Base-by-base conservation (phyloP, 106 monocot species). In the Iris macrosiphon region DNA sequence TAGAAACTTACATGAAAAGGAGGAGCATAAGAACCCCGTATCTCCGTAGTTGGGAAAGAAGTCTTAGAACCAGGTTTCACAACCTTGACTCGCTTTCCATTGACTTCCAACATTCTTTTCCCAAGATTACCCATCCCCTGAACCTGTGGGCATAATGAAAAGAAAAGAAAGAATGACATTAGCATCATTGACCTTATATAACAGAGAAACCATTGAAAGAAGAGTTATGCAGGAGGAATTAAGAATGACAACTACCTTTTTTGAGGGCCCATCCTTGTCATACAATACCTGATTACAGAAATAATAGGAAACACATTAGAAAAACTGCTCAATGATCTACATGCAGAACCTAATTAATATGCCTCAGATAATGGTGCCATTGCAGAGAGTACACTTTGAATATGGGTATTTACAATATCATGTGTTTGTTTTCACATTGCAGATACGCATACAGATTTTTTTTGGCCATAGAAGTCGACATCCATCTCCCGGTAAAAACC, bases 41-140 rank as follows among this genome's bases (percentile, higher is more conserved):
- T 72, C 72, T 91, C 90, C 40, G 83, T 91, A 14, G 77, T 48
- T 18, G 86, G 77, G 41, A 98, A 98, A 43, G 86, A 90, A 46
- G 96, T 72, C 64, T 81, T 98, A 14, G 90, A 98, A 54, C 96
- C 96, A 40, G 96, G 96, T 58, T 91, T 98, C 31, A 98, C 75
- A 70, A 98, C 96, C 64, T 98, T 98, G 40, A 90, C 57, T 59
- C 87, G 73, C 62, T 98, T 98, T 56, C 67, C 77, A 70, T 86
- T 98, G 27, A 90, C 79, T 69, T 90, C 96, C 44, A 98, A 62
- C 59, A 98, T 75, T 60, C 90, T 87, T 52, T 67, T 82, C 67
- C 87, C 96, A 42, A 87, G 72, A 68, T 78, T 87, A 45, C 76
- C 87, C 13, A 71, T 69, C 37, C 82, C 90, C 53, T 69, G 72